Evolutionary conservation across 352 stramenopile species (phyloP).

Genomic region (Globisporangium nodosum): DNA sequence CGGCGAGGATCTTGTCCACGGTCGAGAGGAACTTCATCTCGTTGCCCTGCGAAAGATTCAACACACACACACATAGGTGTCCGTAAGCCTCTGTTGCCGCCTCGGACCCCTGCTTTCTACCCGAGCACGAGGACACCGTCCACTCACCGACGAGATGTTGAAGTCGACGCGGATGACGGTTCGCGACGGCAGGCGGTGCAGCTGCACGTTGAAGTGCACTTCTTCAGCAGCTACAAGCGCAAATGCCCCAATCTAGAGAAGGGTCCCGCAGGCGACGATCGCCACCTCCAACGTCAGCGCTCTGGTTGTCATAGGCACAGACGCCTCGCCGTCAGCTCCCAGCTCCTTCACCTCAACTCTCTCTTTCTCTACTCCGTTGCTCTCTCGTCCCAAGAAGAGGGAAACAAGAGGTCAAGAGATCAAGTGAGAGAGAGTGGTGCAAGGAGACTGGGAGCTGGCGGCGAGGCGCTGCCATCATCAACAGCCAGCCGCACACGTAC

Average conservation of each 20-base stretch:
- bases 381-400: background rate
- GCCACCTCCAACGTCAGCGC: constrained; percentile 5
- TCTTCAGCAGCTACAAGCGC: constrained; percentile 62
- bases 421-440: background rate
- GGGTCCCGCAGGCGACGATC: constrained; percentile 3
- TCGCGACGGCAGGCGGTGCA: constrained; percentile 44
- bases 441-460: background rate
- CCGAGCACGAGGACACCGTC: background rate
- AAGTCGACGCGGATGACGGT: constrained; percentile 63
- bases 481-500: constrained; percentile 26
- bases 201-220: constrained; percentile 53
- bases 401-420: background rate
- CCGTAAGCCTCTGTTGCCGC: constrained; percentile 8
- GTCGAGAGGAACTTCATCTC: constrained; percentile 64
- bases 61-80: background rate
- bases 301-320: constrained; percentile 14
- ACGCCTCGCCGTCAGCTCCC: background rate
- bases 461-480: constrained; percentile 15
- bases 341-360: background rate
- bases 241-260: constrained; percentile 52
- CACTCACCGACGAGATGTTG: constrained; percentile 52
- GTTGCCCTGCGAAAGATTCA: constrained; percentile 31
- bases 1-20: constrained; percentile 55
- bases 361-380: background rate
- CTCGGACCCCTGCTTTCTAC: constrained; percentile 5